Evolutionary conservation across 2,329 filamentous ascomycete genomes (phyloP), one percentile per base, ranked within the genome.

Genomic region (Aureobasidium sp.): DNA sequence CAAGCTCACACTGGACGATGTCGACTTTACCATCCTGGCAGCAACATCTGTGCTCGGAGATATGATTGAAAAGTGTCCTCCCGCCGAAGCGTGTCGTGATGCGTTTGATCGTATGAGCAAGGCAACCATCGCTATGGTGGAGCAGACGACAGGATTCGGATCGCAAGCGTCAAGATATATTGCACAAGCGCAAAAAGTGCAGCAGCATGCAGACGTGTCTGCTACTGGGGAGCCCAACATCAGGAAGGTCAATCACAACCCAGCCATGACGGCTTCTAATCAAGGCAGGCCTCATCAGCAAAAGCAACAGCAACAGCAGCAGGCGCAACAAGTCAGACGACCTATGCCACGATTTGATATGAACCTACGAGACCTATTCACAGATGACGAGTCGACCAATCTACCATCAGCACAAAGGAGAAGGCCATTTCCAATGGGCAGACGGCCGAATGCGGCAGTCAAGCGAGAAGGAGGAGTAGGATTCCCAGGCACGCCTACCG

Each of bases 91-190:
- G 11, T 97, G 93, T 72, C 85, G 91, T 15, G 92, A 97, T 71
- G 92, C 94, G 0, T 96, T 97, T 70, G 90, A 95, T 67, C 84
- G 93, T 40, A 97, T 96, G 77, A 92, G 90, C 68, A 95, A 94
- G 75, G 92, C 92, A 10, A 97, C 93, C 0, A 88, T 97, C 53
- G 90, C 93, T 70, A 96, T 96, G 92, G 91, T 89, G 66, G 87
- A 92, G 71, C 89, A 88, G 1, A 93, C 87, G 0, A 92, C 88
- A 19, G 90, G 90, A 0, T 95, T 95, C 65, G 89, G 89, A 35
- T 23, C 43, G 17, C 50, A 61, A 29, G 60, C 60, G 5, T 10
- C 40, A 27, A 23, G 42, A 21, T 50, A 60, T 54, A 49, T 60
- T 11, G 46, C 58, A 19, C 47, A 60, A 38, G 27, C 58, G n/a